Conservation (phyloP, 2,329 filamentous ascomycete genomes). For the Chalaropsis ovoidea region DNA sequence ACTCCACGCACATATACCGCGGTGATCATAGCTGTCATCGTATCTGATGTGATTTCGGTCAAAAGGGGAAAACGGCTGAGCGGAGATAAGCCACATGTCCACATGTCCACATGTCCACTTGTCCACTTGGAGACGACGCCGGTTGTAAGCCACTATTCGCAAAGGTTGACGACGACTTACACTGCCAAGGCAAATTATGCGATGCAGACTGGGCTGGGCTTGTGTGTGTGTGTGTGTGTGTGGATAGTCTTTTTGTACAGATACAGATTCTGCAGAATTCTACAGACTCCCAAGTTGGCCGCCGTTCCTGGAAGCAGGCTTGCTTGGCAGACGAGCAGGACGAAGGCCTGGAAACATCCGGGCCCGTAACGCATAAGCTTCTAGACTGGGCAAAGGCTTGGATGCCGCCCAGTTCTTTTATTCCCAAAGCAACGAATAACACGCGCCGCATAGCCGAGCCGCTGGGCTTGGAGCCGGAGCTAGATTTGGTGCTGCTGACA, state of each 20-base stretch:
- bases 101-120: no score
- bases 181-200: background rate
- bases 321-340: background rate
- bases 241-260: background rate
- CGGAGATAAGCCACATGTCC: conserved; percentile 4
- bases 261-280: no score
- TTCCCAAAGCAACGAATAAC: background rate
- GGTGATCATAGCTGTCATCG: background rate
- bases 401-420: background rate
- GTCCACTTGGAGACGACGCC: background rate
- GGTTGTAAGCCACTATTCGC: background rate
- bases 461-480: no score
- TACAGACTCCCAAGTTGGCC: background rate
- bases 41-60: no score
- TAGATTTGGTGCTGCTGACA: background rate
- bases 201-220: no score
- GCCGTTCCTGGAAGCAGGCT: background rate
- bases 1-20: no score
- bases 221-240: background rate
- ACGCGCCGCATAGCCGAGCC: background rate
- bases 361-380: background rate
- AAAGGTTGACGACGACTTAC: background rate
- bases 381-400: background rate
- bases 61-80: background rate
- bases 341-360: background rate